Conservation (phyloP, 495 filamentous ascomycete species). For the Cetradonia linearis region DNA sequence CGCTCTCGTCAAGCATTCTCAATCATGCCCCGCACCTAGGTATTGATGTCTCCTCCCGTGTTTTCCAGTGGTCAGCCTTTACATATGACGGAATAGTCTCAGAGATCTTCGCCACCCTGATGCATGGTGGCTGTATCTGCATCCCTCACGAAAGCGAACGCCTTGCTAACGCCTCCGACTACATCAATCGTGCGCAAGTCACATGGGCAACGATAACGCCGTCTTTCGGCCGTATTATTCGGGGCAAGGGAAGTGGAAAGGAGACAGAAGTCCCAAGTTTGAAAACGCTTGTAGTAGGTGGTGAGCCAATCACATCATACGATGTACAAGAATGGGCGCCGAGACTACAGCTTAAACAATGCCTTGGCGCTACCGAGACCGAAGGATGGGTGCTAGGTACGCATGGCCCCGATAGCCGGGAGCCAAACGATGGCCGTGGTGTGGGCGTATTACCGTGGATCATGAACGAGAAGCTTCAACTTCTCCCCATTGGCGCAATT, state of each 20-base stretch:
- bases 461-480: conserved; percentile 26
- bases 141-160: conserved; percentile 51
- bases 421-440: conserved; percentile 14
- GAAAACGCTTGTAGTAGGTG: conserved; percentile 33
- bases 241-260: too few species aligned
- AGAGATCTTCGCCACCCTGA: conserved; percentile 57
- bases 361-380: conserved; percentile 46
- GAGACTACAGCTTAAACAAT: conserved; percentile 39
- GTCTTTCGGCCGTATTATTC: conserved; percentile 40
- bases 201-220: conserved; percentile 35
- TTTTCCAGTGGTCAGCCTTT: conserved; percentile 60
- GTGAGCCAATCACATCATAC: conserved; percentile 36
- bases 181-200: conserved; percentile 20
- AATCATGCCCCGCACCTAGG: conserved; percentile 28
- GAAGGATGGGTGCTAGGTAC: conserved; percentile 25
- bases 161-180: conserved; percentile 19
- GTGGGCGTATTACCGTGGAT: conserved; percentile 29
- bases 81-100: conserved; percentile 57
- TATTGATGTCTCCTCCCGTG: conserved; percentile 43
- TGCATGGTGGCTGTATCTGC: conserved; percentile 53
- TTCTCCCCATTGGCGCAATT: conserved; percentile 32
- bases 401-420: neutral
- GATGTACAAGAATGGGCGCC: conserved; percentile 36
- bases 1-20: conserved; percentile 15
- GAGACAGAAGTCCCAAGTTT: conserved; percentile 35